These are phyloP conservation scores for Xylariaceae sp. DNA, from an alignment of 2,329 filamentous ascomycete species.

Conservation along the genomic window DNA sequence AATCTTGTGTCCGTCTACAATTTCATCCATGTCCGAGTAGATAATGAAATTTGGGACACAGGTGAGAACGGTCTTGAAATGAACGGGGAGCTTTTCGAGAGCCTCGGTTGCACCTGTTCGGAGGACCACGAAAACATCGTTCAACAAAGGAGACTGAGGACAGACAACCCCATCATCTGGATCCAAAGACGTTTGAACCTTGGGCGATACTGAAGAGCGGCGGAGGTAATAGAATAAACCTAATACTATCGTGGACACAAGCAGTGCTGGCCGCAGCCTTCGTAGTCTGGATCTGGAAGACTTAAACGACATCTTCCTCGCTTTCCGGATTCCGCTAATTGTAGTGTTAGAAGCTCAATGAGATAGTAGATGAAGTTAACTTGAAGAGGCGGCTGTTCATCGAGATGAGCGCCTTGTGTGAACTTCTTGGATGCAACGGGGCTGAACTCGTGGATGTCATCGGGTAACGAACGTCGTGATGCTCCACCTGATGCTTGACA, in stretches of 20 bases:
- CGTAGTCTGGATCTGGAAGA: slow-evolving; percentile 21
- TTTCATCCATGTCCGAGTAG: slow-evolving; percentile 33
- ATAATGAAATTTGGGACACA: slow-evolving; percentile 32
- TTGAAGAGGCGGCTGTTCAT: background rate
- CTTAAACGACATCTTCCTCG: slow-evolving; percentile 19
- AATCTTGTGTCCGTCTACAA: slow-evolving; percentile 27
- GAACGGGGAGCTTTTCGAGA: slow-evolving; percentile 28
- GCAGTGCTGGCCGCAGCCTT: slow-evolving; percentile 17
- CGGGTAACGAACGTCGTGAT: slow-evolving; percentile 1
- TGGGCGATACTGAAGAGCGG: slow-evolving; percentile 1
- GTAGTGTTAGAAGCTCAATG: background rate
- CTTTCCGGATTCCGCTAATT: background rate
- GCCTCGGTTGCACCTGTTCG: slow-evolving; percentile 29
- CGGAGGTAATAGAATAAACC: slow-evolving; percentile 17
- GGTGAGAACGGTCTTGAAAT: slow-evolving; percentile 31
- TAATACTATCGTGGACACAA: slow-evolving; percentile 16
- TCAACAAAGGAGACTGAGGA: slow-evolving; percentile 24
- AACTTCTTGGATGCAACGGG: background rate
- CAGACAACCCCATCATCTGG: slow-evolving; percentile 17
- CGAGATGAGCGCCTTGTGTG: background rate
- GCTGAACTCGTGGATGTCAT: background rate
- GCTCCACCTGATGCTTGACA: slow-evolving; percentile 11
- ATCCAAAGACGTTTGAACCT: background rate
- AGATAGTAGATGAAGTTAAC: background rate
- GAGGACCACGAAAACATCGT: slow-evolving; percentile 27